Evolutionary conservation across 805 yeast genomes (phyloP), one percentile per base, ranked within the genome.

Genomic region (Isabelozyma rhagii): DNA sequence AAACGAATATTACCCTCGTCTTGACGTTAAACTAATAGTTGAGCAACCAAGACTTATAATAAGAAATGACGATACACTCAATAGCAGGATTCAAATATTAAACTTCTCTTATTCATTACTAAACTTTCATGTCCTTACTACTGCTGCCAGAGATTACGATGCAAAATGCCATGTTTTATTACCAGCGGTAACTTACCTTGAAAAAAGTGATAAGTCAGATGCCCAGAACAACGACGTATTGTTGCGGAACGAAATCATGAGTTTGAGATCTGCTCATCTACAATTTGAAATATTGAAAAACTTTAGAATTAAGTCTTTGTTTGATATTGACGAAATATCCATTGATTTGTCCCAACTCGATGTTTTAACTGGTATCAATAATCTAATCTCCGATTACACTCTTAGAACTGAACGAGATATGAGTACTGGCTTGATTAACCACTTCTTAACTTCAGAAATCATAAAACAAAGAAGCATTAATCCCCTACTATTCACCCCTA

Each of bases 41-140:
- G 75, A 70, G 49, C 73, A 68, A 44, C 73, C 74, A 6, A 51
- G 71, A 42, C 39, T 66, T 5, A 62, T 65, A 2, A 14, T 65
- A 1, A 49, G 64, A 31, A 62, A 61, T 46, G 31, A 47, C 10
- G 49, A 54, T 28, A 48, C 42, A 27, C 6, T 39, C 1, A 38
- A 45, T 1, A 46, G 49, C 5, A 46, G 54, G 10, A 51, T 52
- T 3, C 56, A 58, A 48, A 47, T 73, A 34, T 50, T 74, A 28
- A 64, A 65, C 47, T 60, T 68, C 29, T 61, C 71, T 1, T 72
- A 67, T 53, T 66, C 76, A 3, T 60, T 70, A 49, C 55, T 72
- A 47, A 61, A 68, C 48, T 54, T 74, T 39, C 72, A 66, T 42
- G 51, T 72, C 4, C 40, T 57, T 38, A 72, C 77, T 1, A 63